Evolutionary conservation across 148 eudicot genomes (phyloP).

Genomic region (Arctostaphylos glauca): DNA sequence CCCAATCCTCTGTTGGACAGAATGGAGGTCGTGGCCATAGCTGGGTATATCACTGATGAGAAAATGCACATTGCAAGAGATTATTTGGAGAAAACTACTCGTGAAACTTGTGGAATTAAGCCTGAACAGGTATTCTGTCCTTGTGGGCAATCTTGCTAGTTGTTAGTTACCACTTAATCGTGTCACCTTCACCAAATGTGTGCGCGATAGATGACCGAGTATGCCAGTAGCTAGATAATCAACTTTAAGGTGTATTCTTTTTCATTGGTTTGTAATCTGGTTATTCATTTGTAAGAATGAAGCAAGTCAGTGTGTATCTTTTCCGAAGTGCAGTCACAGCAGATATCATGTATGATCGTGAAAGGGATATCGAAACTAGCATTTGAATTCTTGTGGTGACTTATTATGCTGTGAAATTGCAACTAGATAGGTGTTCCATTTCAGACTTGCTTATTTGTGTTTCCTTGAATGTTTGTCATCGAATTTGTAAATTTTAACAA

Average conservation of each 20-base stretch:
- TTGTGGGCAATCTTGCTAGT: not conserved
- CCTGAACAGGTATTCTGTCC: conserved; percentile 64
- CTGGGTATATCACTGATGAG: conserved; percentile 98
- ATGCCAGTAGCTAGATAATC: conserved; percentile 6
- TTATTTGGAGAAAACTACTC: conserved; percentile 89
- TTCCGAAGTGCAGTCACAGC: not conserved
- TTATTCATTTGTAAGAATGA: not conserved
- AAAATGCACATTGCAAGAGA: conserved; percentile 98
- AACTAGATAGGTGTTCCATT: not conserved
- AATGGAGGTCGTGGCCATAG: conserved; percentile 96
- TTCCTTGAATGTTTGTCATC: not conserved
- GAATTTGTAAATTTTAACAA: not conserved
- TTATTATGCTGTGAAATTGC: not conserved
- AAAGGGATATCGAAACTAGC: not conserved
- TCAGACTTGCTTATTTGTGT: not conserved
- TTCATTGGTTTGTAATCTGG: not conserved
- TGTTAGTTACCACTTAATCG: not conserved
- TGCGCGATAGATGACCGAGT: not conserved
- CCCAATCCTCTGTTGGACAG: conserved; percentile 94
- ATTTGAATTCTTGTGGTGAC: not conserved
- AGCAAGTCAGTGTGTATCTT: not conserved
- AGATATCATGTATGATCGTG: no score
- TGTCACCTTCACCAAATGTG: not conserved
- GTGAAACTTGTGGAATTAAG: conserved; percentile 89
- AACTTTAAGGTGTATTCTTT: not conserved